phyloP scores from a whole-genome alignment of 1,139 yeast genomes.

The Magnusiomyces clavatus region DNA sequence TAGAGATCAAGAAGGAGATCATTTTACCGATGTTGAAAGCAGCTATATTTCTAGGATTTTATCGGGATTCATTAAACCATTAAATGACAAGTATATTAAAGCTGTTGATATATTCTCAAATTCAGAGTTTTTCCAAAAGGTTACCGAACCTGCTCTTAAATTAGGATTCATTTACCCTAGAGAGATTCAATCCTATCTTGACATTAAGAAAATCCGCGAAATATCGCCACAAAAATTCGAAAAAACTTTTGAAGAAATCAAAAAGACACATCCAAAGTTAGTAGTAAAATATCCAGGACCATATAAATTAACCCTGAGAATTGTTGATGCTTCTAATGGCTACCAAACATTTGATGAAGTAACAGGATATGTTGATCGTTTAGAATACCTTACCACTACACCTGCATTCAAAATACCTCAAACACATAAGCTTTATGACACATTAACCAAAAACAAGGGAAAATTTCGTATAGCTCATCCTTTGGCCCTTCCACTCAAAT shows the following conservation, averaged over 20 bases:
- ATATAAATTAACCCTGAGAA: background rate
- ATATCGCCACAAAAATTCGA: background rate
- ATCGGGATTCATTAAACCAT: background rate
- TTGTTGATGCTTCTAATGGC: background rate
- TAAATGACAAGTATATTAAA: too few relatives aligned
- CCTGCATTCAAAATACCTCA: background rate
- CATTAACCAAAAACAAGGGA: background rate
- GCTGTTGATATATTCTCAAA: background rate
- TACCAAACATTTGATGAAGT: background rate
- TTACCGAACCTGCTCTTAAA: background rate
- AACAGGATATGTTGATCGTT: background rate
- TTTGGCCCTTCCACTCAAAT: background rate
- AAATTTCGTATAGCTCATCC: background rate
- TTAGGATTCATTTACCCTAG: background rate
- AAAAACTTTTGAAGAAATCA: background rate
- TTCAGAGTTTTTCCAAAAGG: background rate
- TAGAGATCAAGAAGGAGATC: background rate
- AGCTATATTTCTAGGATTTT: background rate
- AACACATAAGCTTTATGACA: slow-evolving; percentile 1
- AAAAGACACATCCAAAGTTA: background rate
- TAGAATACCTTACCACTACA: background rate
- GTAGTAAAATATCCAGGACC: background rate
- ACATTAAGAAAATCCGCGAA: background rate
- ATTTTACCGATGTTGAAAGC: too few relatives aligned
- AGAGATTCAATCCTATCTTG: background rate